Evolutionary conservation across 768 basidiomycete genomes (phyloP).

Genomic region (Tricholoma sp.): DNA sequence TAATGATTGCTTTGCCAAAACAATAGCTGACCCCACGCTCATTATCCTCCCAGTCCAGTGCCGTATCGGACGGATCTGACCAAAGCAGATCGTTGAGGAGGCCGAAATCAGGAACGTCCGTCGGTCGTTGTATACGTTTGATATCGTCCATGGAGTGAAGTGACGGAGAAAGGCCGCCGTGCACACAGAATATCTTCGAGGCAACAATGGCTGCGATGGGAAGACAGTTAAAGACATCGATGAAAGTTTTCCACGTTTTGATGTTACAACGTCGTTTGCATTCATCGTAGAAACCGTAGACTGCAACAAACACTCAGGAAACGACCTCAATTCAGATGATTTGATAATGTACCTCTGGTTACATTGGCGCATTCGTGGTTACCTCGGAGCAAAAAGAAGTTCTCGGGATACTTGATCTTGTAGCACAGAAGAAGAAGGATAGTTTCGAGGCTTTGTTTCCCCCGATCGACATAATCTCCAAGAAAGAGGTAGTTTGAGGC

Average conservation of each 20-base stretch:
- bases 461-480: constrained; percentile 98
- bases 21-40: constrained; percentile 99
- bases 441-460: constrained; percentile 97
- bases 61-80: constrained; percentile 98
- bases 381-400: constrained; percentile 95
- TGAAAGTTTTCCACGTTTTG: constrained; percentile 99
- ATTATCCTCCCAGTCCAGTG: constrained; percentile 98
- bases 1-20: constrained; percentile 96
- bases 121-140: constrained; percentile 94
- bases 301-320: constrained; percentile 37
- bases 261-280: constrained; percentile 99
- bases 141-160: constrained; percentile 98
- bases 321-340: constrained; percentile 5
- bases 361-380: constrained; percentile 99
- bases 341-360: constrained; percentile 67
- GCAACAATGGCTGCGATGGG: constrained; percentile 98
- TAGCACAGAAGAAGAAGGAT: constrained; percentile 95
- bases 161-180: constrained; percentile 91
- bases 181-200: constrained; percentile 99
- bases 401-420: constrained; percentile 99
- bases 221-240: constrained; percentile 99
- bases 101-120: constrained; percentile 98
- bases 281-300: constrained; percentile 99
- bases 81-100: constrained; percentile 95
- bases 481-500: constrained; percentile 97